Evolutionary conservation across 768 basidiomycete genomes (phyloP).

Genomic region (Agaricus bisporus): DNA sequence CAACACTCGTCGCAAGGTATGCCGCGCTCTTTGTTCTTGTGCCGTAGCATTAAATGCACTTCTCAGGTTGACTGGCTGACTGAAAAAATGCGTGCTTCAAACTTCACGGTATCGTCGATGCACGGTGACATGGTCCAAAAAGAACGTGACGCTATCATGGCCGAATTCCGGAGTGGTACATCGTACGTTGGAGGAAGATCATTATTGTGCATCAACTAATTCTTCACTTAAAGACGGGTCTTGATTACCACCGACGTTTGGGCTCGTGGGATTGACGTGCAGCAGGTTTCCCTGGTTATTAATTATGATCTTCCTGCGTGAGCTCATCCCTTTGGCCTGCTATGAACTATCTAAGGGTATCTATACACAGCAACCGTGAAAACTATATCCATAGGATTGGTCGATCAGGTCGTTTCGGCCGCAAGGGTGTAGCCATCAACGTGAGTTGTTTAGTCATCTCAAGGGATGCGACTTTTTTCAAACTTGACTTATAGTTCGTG

Average conservation of each 20-base stretch:
- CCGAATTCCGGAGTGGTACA: constrained; percentile 89
- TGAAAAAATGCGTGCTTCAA: constrained; percentile 98
- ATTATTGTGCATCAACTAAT: constrained; percentile 13
- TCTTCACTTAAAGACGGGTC: constrained; percentile 63
- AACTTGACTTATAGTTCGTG: constrained; percentile 55
- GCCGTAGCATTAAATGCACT: constrained; percentile 5
- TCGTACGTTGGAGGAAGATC: constrained; percentile 49
- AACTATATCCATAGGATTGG: constrained; percentile 99
- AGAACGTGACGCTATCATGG: constrained; percentile 94
- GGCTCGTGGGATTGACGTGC: constrained; percentile 98
- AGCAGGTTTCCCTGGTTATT: constrained; percentile 95
- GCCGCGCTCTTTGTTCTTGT: constrained; percentile 13
- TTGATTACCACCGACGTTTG: constrained; percentile 95
- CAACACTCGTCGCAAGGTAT: constrained; percentile 93
- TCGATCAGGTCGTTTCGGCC: constrained; percentile 96
- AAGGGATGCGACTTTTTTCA: constrained; percentile 11
- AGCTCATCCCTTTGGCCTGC: constrained; percentile 17
- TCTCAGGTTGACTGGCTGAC: constrained; percentile 92
- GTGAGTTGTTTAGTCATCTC: constrained; percentile 37
- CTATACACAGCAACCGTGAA: constrained; percentile 72
- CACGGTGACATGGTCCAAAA: constrained; percentile 96
- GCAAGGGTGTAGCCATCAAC: constrained; percentile 99
- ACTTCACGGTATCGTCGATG: constrained; percentile 96
- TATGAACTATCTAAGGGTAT: constrained; percentile 1
- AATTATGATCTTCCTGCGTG: constrained; percentile 96